Conservation (phyloP, 768 basidiomycete genomes). For the Gelatoporia subvermispora region DNA sequence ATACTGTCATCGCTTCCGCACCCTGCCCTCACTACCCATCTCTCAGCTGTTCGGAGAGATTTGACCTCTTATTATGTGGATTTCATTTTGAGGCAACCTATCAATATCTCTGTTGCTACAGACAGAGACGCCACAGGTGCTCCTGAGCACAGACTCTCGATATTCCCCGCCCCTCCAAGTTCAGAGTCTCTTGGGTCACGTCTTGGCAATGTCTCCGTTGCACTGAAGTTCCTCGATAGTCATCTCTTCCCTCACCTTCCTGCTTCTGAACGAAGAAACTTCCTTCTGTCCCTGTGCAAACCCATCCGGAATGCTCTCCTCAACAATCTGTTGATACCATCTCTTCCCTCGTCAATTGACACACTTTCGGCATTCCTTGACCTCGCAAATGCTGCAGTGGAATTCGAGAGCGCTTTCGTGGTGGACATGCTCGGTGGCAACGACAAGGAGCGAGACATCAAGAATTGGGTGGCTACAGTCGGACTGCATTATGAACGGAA, state of each 20-base stretch:
- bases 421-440: conserved; percentile 45
- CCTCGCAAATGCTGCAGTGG: conserved; percentile 51
- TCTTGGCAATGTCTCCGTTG: conserved; percentile 49
- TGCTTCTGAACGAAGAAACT: conserved; percentile 34
- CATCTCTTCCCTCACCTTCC: conserved; percentile 58
- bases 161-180: conserved; percentile 41
- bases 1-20: conserved; percentile 58
- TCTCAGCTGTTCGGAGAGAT: conserved; percentile 63
- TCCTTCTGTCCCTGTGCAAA: conserved; percentile 56
- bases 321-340: conserved; percentile 59
- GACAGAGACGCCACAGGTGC: conserved; percentile 28
- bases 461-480: conserved; percentile 64
- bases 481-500: conserved; percentile 76
- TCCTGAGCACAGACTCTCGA: conserved; percentile 42
- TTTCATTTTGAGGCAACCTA: conserved; percentile 48
- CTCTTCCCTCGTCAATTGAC: conserved; percentile 62
- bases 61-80: conserved; percentile 57
- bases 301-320: conserved; percentile 59
- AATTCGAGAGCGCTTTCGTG: conserved; percentile 59
- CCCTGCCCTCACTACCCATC: conserved; percentile 47
- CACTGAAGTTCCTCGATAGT: conserved; percentile 60
- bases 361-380: conserved; percentile 58
- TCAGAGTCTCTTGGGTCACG: conserved; percentile 33
- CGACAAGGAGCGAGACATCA: conserved; percentile 47
- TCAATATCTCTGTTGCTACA: conserved; percentile 33